Evolutionary conservation across 495 filamentous ascomycete genomes (phyloP), one percentile per base, ranked within the genome.

Genomic region (Xylaria palmicola): DNA sequence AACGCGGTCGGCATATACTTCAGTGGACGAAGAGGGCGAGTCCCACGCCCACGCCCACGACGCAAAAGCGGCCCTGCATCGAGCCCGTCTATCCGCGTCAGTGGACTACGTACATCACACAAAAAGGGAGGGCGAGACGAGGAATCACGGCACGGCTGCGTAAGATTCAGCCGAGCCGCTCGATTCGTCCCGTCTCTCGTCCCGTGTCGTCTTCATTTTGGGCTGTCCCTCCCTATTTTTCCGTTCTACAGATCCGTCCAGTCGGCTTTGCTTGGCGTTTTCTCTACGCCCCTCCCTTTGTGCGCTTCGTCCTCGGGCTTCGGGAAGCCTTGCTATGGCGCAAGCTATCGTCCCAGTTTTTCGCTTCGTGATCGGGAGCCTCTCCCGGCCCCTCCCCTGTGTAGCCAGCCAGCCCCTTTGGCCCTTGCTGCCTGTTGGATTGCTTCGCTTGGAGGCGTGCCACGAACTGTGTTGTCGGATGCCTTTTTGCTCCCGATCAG

Each of bases 31-130:
- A n/a, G n/a, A n/a, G n/a, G n/a, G n/a, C n/a, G n/a, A n/a, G n/a
- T n/a, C n/a, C n/a, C n/a, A n/a, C n/a, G n/a, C n/a, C n/a, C n/a
- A n/a, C n/a, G n/a, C n/a, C n/a, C n/a, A n/a, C n/a, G n/a, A n/a
- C n/a, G n/a, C n/a, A n/a, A n/a, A n/a, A n/a, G n/a, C n/a, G n/a
- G n/a, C n/a, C n/a, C n/a, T n/a, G n/a, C n/a, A n/a, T n/a, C n/a
- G n/a, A n/a, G n/a, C n/a, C n/a, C n/a, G n/a, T n/a, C n/a, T n/a
- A n/a, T n/a, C n/a, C n/a, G n/a, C n/a, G n/a, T n/a, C n/a, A n/a
- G n/a, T n/a, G n/a, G n/a, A n/a, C n/a, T 39, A 53, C 50, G 50
- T 53, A 53, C 30, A 27, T 53, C 34, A 27, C 50, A 53, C 50
- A 34, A 39, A 19, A 17, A 19, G 34, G n/a, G 26, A 32, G 47